A percentile compares a stretch with the other conserved stretches of the same genome.
Conservation (phyloP, 2,329 filamentous ascomycete species). For the Microthyrium microscopicum region DNA sequence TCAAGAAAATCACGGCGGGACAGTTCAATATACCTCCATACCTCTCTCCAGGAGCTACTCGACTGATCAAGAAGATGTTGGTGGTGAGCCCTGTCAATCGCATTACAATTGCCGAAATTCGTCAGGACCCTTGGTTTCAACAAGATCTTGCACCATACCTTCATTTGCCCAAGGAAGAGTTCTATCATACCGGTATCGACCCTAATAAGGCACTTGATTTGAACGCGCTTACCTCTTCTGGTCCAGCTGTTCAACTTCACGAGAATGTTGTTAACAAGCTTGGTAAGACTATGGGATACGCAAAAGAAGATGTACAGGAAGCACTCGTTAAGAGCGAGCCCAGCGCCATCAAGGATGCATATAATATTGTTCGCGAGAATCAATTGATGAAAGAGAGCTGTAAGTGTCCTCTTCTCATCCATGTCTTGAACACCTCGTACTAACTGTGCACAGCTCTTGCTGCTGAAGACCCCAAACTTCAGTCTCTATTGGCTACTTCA, state of each 20-base stretch:
- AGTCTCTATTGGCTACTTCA: constrained; percentile 38
- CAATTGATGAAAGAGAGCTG: constrained; percentile 91
- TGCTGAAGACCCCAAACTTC: constrained; percentile 31
- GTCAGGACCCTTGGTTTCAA: constrained; percentile 85
- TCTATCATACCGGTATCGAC: constrained; percentile 85
- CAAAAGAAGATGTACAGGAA: constrained; percentile 85
- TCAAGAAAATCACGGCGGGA: constrained; percentile 92
- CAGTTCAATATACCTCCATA: constrained; percentile 86
- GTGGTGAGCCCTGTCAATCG: constrained; percentile 89
- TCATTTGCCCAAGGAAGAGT: constrained; percentile 74
- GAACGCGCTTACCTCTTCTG: constrained; percentile 62
- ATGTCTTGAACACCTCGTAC: background rate
- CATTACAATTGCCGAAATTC: constrained; percentile 85
- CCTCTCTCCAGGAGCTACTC: constrained; percentile 68
- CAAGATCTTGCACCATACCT: constrained; percentile 77
- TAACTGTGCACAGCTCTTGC: constrained; percentile 30
- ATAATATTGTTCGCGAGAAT: constrained; percentile 94
- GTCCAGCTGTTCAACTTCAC: constrained; percentile 67
- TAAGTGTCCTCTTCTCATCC: constrained; percentile 35
- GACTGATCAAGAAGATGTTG: constrained; percentile 80
- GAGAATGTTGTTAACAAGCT: constrained; percentile 88
- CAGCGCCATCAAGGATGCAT: constrained; percentile 96
- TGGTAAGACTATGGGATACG: constrained; percentile 96
- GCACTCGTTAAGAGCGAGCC: constrained; percentile 82
- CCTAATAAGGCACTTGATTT: constrained; percentile 81